Conservation (phyloP, 805 yeast species). For the Brettanomyces anomalus region DNA sequence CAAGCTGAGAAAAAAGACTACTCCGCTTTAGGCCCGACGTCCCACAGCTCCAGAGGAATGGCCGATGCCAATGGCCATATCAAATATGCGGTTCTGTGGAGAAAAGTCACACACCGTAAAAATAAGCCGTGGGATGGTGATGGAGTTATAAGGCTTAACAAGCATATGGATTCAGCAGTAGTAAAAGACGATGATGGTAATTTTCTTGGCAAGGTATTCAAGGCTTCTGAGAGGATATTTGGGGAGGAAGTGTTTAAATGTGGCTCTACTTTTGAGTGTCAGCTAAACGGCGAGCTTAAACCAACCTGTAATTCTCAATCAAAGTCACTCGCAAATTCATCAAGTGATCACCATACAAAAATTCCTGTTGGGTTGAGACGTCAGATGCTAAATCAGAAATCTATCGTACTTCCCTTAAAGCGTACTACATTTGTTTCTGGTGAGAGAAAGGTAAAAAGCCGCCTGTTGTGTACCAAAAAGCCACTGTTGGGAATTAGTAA, state of each 20-base stretch:
- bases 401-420: too few relatives aligned
- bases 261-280: slow-evolving; percentile 52
- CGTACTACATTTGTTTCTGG: too few relatives aligned
- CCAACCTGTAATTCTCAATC: background rate
- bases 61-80: too few relatives aligned
- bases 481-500: background rate
- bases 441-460: too few relatives aligned
- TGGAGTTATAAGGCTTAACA: slow-evolving; percentile 43
- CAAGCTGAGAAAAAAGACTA: too few relatives aligned
- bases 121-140: slow-evolving; percentile 95
- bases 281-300: slow-evolving; percentile 38
- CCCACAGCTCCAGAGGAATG: too few relatives aligned
- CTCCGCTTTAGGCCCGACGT: too few relatives aligned
- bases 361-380: background rate
- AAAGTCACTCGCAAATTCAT: too few relatives aligned
- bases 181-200: slow-evolving; percentile 23
- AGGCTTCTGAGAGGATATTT: slow-evolving; percentile 11
- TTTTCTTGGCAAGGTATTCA: slow-evolving; percentile 13
- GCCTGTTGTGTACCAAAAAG: background rate
- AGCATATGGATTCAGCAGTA: slow-evolving; percentile 9
- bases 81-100: slow-evolving; percentile 41
- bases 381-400: background rate
- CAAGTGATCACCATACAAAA: background rate
- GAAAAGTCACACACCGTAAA: slow-evolving; percentile 68
- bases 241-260: slow-evolving; percentile 31